Percentiles rank a stretch among this genome's conserved stretches.
Evolutionary conservation across 208 protist species (phyloP).

Genomic region (Leishmania gerbilli): DNA sequence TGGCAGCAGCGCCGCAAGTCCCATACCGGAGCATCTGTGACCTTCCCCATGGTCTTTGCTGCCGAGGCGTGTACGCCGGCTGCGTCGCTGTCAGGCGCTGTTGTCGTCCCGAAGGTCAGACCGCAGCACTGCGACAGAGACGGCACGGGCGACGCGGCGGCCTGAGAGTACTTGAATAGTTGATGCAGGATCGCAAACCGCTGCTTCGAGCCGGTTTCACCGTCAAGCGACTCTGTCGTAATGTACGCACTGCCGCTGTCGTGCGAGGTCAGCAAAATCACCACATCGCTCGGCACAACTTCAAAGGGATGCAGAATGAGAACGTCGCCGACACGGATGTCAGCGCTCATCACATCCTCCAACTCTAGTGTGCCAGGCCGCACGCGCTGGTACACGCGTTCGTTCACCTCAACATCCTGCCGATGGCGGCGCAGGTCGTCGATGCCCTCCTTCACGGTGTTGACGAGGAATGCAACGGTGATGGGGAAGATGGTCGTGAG

Average conservation of each 20-base stretch:
- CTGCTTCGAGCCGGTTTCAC: slow-evolving; percentile 87
- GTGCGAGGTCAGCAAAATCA: slow-evolving; percentile 78
- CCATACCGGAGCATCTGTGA: neutral
- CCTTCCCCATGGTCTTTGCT: neutral
- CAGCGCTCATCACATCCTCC: slow-evolving; percentile 47
- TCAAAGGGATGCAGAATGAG: slow-evolving; percentile 68
- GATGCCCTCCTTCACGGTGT: slow-evolving; percentile 91
- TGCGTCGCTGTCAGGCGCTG: neutral
- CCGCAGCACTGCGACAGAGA: neutral
- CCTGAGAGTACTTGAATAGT: slow-evolving; percentile 30
- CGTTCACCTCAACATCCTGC: slow-evolving; percentile 69
- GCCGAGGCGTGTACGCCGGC: neutral
- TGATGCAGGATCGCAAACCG: slow-evolving; percentile 55
- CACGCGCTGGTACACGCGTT: slow-evolving; percentile 53
- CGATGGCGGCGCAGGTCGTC: slow-evolving; percentile 87
- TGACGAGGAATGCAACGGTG: slow-evolving; percentile 88
- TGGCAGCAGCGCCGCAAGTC: slow-evolving; percentile 4
- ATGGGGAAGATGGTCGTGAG: slow-evolving; percentile 91
- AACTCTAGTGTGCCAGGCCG: slow-evolving; percentile 34
- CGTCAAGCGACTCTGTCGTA: slow-evolving; percentile 92
- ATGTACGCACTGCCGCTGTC: slow-evolving; percentile 71
- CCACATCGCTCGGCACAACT: slow-evolving; percentile 89
- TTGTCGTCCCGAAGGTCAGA: neutral
- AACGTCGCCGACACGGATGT: slow-evolving; percentile 83
- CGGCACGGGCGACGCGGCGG: slow-evolving; percentile 3